A percentile compares a stretch with the other conserved stretches of the same genome.
These are phyloP conservation scores for Dioscorea alata DNA, from an alignment of 106 monocot species.

Conservation along the genomic window DNA sequence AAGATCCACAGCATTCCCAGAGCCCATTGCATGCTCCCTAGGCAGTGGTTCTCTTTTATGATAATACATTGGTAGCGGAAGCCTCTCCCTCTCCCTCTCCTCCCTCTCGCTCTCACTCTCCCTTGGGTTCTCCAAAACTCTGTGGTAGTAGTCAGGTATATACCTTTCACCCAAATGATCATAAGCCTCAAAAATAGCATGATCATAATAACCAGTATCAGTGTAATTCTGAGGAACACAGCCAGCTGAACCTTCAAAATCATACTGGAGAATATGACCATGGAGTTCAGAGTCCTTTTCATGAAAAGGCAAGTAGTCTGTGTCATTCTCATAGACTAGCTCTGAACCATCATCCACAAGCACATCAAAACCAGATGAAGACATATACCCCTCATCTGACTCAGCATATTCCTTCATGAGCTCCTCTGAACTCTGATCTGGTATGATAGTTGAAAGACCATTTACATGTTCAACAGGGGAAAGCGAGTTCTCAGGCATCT, in stretches of 20 bases:
- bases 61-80: background rate
- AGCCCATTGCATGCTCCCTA: conserved; percentile 4
- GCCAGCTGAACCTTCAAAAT: conserved; percentile 20
- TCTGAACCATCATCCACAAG: conserved; percentile 41
- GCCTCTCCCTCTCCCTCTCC: conserved; percentile 10
- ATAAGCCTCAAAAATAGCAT: conserved; percentile 17
- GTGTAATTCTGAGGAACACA: conserved; percentile 20
- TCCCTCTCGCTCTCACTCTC: too few relatives aligned
- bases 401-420: conserved; percentile 16
- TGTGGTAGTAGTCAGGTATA: conserved; percentile 16
- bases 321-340: conserved; percentile 34
- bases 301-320: conserved; percentile 22
- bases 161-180: conserved; percentile 16
- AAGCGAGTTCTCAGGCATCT: conserved; percentile 10
- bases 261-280: conserved; percentile 21
- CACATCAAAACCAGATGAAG: conserved; percentile 58
- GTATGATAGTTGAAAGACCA: conserved; percentile 4
- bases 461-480: conserved; percentile 10
- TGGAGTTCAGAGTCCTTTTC: conserved; percentile 24
- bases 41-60: conserved; percentile 1
- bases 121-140: background rate
- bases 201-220: conserved; percentile 17
- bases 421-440: conserved; percentile 31
- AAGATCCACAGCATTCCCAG: conserved; percentile 24
- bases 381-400: conserved; percentile 39